Base-by-base conservation (phyloP, 2,329 filamentous ascomycete genomes). In the Thelonectria blattea region DNA sequence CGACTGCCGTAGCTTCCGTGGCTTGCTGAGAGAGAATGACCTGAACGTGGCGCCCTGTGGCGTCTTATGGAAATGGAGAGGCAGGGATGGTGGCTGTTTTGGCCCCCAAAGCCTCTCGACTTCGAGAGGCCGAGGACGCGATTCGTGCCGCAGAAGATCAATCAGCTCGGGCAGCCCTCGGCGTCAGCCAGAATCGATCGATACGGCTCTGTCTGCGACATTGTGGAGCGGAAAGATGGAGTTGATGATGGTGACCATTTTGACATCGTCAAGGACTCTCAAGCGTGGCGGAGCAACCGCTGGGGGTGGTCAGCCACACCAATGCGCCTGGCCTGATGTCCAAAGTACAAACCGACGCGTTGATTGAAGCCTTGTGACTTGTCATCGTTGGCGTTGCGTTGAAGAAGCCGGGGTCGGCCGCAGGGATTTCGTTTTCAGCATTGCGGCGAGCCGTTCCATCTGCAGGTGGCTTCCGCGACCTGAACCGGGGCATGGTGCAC, bases 41-140 rank as follows among this genome's bases (percentile, higher is more conserved):
- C 59, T 59, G 54, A 61, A 63, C 45, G 68, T 70, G 66, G 68
- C 68, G 61, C 42, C 46, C 34, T 63, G 59, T 70, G 66, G 63
- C 58, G 67, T 46, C 69, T 61, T 51, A 50, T 57, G 46, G 45
- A 37, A 14, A 37, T n/a, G 46, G 54, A 52, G 58, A 51, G 51
- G 52, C 42, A 50, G 48, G 54, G 49, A 50, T 53, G 51, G 50
- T 30, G 53, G 49, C 37, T 39, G 51, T 60, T 49, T 37, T 12
- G 45, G 46, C 53, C 48, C 17, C 49, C 55, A 61, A 56, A 55
- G 18, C 41, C 34, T 34, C 63, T 55, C 41, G 15, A 48, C 30
- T 55, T 57, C 46, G 52, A 56, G n/a, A n/a, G n/a, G 52, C 47
- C 65, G 54, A 43, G 57, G 56, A 15, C 22, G 27, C 30, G 45